Base-by-base conservation (phyloP, 495 filamentous ascomycete species). In the Hypomontagnella monticulosa region DNA sequence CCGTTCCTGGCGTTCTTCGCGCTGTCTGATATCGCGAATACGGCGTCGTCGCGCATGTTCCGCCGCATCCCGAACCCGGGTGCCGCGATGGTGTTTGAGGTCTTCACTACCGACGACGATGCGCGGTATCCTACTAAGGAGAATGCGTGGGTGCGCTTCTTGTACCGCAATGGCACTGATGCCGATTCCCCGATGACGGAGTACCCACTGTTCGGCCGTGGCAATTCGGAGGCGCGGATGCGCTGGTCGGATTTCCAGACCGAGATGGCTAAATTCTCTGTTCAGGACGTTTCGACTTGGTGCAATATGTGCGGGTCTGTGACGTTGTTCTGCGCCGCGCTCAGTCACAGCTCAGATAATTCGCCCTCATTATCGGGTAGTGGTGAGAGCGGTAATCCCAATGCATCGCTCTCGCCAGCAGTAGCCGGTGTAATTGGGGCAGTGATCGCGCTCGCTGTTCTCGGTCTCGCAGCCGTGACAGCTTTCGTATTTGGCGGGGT, bases 1-100 rank as follows among this genome's bases (percentile, higher is more conserved):
- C 78, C 79, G 15, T 74, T 82, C 40, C 32, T 80, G 1, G 71
- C 74, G 16, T 81, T 79, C 44, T 78, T 78, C 49, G 72, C 78
- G 12, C 65, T 82, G 2, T 62, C 78, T 0, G 52, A 68, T 3
- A 69, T 79, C 20, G 23, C 53, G 4, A 41, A 40, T 4, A 72
- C 66, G 0, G 18, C 70, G 5, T 59, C 44, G 8, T 38, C 68
- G 1, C 54, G 46, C 9, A 19, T 57, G 3, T 80, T 80, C 61
- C 27, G 40, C 4, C 50, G 57, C 3, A 73, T 82, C 16, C 79
- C 79, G 5, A 34, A 67, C 9, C 76, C 76, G 2, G 79, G 79
- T 14, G 67, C 76, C 0, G 71, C 75, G 10, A 74, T 82, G 67
- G 61, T 77, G 6, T 79, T 82, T 42, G 79, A 82, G 64, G 61